phyloP scores from a whole-genome alignment of 2,329 filamentous ascomycete species.

The Paraconiothyrium sp. region DNA sequence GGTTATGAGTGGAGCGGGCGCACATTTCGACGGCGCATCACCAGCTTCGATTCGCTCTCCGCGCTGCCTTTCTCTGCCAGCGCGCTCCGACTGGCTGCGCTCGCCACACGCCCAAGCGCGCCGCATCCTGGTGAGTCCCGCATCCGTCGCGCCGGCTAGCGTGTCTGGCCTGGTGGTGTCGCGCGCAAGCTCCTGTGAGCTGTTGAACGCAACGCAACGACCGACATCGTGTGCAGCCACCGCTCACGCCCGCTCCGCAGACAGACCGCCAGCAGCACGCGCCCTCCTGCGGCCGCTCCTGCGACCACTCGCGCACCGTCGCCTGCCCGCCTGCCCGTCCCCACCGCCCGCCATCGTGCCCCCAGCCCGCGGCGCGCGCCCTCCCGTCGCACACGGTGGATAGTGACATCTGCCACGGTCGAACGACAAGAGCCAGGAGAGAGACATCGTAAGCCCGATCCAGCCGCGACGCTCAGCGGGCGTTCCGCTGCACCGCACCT shows the following conservation, averaged over 20 bases:
- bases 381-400: slow-evolving; percentile 26
- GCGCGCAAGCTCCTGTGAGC: slow-evolving; percentile 1
- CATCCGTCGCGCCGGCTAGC: slow-evolving; percentile 16
- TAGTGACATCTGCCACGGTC: slow-evolving; percentile 23
- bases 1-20: slow-evolving; percentile 19
- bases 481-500: background rate
- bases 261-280: slow-evolving; percentile 26
- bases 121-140: slow-evolving; percentile 27
- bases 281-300: slow-evolving; percentile 8
- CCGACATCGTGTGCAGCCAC: background rate
- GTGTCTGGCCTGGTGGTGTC: slow-evolving; percentile 1
- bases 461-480: background rate
- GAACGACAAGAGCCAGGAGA: background rate
- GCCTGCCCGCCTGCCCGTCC: background rate
- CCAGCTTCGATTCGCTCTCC: slow-evolving; percentile 24
- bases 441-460: background rate
- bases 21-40: slow-evolving; percentile 5
- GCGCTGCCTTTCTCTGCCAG: slow-evolving; percentile 17
- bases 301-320: slow-evolving; percentile 1
- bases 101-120: slow-evolving; percentile 21
- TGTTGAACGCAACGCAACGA: slow-evolving; percentile 16
- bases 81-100: slow-evolving; percentile 25
- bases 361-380: slow-evolving; percentile 10
- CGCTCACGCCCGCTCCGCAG: background rate
- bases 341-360: slow-evolving; percentile 5